Conservation (phyloP, 1,284 basidiomycete species). For the Athelia sp. region DNA sequence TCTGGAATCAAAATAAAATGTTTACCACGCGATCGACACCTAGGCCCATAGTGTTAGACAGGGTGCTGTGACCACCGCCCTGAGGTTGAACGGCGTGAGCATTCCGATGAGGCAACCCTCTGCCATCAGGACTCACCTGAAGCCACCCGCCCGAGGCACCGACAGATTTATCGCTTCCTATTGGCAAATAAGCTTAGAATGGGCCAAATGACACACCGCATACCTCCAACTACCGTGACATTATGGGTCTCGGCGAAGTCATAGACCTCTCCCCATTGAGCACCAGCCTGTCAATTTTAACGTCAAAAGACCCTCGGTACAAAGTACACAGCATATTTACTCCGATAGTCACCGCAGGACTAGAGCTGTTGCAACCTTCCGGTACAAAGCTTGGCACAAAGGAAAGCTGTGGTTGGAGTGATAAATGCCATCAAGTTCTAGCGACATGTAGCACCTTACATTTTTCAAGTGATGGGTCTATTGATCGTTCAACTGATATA, state of each 20-base stretch:
- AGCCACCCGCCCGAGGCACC: constrained; percentile 22
- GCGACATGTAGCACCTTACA: constrained; percentile 7
- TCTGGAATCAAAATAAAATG: neutral
- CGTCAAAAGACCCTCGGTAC: neutral
- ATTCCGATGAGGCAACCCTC: neutral
- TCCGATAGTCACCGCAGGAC: constrained; percentile 15
- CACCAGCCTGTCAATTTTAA: constrained; percentile 15
- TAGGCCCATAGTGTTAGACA: constrained; percentile 24
- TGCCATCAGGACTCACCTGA: constrained; percentile 5
- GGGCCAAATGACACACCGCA: constrained; percentile 6
- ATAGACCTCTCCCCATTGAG: constrained; percentile 18
- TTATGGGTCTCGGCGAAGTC: constrained; percentile 23
- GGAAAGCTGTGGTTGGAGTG: constrained; percentile 4
- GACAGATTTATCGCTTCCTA: constrained; percentile 12
- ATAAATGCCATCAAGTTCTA: neutral
- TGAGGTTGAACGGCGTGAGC: too few species aligned
- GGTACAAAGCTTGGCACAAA: constrained; percentile 9
- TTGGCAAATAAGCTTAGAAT: too few species aligned
- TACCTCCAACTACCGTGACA: constrained; percentile 23
- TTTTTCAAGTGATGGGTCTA: constrained; percentile 12
- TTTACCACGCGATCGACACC: constrained; percentile 31
- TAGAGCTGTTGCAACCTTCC: constrained; percentile 5
- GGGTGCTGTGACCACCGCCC: constrained; percentile 45
- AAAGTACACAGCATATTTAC: constrained; percentile 6
- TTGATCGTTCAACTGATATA: neutral